These are phyloP conservation scores for Climacium dendroides DNA, from an alignment of 225 moss, liverwort and hornwort genomes.

Conservation along the genomic window DNA sequence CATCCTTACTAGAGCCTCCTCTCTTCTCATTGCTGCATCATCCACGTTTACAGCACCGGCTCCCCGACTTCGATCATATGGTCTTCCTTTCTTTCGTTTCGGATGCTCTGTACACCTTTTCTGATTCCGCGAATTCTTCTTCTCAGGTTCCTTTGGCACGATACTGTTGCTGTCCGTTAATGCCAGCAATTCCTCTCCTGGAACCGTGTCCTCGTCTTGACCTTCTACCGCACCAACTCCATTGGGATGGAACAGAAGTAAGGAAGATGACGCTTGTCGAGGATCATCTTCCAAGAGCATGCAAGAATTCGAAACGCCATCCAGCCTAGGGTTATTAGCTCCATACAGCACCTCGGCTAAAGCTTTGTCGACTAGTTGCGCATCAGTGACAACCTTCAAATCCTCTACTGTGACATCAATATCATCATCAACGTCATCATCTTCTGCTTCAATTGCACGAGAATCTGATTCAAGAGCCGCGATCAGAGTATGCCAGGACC, in stretches of 20 bases:
- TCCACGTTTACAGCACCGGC: slow-evolving; percentile 12
- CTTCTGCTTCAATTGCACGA: slow-evolving; percentile 1
- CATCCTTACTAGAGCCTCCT: slow-evolving; percentile 58
- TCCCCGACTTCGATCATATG: slow-evolving; percentile 73
- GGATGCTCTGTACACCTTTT: slow-evolving; percentile 10
- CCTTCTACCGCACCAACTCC: background rate
- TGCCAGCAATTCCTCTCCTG: background rate
- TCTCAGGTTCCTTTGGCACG: background rate
- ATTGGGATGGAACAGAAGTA: background rate
- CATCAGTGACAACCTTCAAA: slow-evolving; percentile 78
- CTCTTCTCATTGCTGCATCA: slow-evolving; percentile 33
- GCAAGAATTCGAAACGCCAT: background rate
- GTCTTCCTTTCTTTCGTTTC: slow-evolving; percentile 76
- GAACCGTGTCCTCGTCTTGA: background rate
- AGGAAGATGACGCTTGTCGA: background rate
- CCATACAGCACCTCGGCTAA: slow-evolving; percentile 65
- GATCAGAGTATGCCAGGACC: slow-evolving; percentile 63
- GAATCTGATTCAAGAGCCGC: slow-evolving; percentile 29
- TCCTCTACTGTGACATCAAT: slow-evolving; percentile 54
- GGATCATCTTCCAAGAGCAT: slow-evolving; percentile 17
- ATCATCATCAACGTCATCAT: slow-evolving; percentile 18
- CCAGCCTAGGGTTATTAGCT: background rate
- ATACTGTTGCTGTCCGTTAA: background rate
- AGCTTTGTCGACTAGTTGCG: slow-evolving; percentile 76
- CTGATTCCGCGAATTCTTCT: background rate